These are phyloP conservation scores for Lentinula lateritia DNA, from an alignment of 768 basidiomycete genomes.

Conservation along the genomic window DNA sequence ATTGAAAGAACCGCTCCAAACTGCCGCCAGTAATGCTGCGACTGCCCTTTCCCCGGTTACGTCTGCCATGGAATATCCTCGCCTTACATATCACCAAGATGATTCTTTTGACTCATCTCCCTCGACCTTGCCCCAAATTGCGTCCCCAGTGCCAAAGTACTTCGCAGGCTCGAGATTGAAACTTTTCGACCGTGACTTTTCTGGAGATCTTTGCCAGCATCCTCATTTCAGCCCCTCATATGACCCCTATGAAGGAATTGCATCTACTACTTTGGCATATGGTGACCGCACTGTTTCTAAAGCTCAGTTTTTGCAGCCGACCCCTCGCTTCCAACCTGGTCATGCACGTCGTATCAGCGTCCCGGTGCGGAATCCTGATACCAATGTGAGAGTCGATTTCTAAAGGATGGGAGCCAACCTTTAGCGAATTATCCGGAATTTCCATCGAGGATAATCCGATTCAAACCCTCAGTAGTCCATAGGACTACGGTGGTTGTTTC, in stretches of 20 bases:
- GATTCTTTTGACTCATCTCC: background rate
- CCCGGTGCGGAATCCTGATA: constrained; percentile 10
- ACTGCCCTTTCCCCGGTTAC: background rate
- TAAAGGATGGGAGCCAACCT: too few species aligned
- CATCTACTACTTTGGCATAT: background rate
- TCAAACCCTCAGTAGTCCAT: too few species aligned
- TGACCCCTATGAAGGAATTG: background rate
- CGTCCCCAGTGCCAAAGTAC: background rate
- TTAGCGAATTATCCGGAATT: too few species aligned
- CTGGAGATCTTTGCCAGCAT: background rate
- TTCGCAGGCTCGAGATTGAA: background rate
- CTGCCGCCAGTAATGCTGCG: background rate
- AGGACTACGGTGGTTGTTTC: too few species aligned
- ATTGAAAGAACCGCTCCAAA: background rate
- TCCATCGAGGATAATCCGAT: too few species aligned
- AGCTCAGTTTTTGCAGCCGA: background rate
- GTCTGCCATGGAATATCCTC: background rate
- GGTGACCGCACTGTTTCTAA: background rate
- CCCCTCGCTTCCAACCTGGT: constrained; percentile 23
- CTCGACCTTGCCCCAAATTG: background rate
- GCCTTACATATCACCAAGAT: background rate
- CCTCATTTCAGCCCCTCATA: background rate
- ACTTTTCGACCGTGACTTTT: background rate
- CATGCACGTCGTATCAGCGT: constrained; percentile 36
- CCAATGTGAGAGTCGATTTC: background rate